Conservation (phyloP, 345 rosid species). For the Carallia pectinifolia region DNA sequence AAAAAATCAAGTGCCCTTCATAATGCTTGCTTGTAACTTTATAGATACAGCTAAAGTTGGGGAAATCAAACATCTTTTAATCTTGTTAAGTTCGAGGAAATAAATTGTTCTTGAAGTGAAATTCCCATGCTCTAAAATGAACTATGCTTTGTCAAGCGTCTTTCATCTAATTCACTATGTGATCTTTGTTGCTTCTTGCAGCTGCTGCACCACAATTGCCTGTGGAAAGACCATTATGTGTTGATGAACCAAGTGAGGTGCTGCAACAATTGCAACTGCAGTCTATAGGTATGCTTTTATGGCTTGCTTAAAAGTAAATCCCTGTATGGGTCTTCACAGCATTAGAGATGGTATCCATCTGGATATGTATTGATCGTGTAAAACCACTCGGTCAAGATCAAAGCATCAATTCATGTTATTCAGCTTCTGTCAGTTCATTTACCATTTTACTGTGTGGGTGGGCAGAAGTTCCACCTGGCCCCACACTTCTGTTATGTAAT, state of each 20-base stretch:
- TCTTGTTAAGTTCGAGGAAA: too few relatives aligned
- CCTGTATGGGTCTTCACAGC: not conserved
- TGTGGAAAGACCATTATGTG: constrained; percentile 42
- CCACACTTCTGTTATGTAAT: not conserved
- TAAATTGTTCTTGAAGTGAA: too few relatives aligned
- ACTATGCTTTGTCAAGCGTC: too few relatives aligned
- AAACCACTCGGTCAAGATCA: not conserved
- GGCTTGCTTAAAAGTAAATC: not conserved
- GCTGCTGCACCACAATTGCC: constrained; percentile 29
- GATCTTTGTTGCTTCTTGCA: constrained; percentile 23
- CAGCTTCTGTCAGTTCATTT: too few relatives aligned
- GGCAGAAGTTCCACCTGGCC: not conserved
- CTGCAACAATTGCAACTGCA: constrained; percentile 39
- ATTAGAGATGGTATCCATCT: not conserved
- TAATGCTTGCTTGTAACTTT: too few relatives aligned
- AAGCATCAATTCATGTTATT: too few relatives aligned
- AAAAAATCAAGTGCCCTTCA: too few relatives aligned
- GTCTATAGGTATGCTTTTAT: constrained; percentile 46
- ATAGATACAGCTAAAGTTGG: too few relatives aligned
- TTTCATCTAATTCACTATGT: too few relatives aligned
- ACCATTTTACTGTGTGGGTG: too few relatives aligned
- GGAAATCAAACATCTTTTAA: too few relatives aligned
- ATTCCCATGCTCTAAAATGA: too few relatives aligned
- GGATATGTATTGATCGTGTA: not conserved
- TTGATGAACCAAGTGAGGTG: constrained; percentile 43